A percentile compares a stretch with the other conserved stretches of the same genome.
phyloP scores from a whole-genome alignment of 176 grass and related monocot genomes.

The Poa annua region DNA sequence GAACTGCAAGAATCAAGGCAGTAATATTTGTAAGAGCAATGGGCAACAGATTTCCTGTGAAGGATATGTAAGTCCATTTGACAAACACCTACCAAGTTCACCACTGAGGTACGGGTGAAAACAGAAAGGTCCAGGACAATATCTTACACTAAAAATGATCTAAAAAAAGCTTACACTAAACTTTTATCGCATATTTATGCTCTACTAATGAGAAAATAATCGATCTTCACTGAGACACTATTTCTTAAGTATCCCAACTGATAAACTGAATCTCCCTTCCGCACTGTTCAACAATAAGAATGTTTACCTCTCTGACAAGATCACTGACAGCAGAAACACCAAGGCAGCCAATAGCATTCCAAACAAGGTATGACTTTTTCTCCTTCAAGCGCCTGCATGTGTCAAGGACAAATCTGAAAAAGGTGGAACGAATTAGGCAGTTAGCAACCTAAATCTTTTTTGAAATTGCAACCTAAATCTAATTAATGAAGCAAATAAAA shows the following conservation, averaged over 20 bases:
- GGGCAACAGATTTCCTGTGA: conserved; percentile 39
- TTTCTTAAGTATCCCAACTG: conserved; percentile 14
- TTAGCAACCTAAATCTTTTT: neutral
- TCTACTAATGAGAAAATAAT: conserved; percentile 11
- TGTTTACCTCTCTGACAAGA: conserved; percentile 87
- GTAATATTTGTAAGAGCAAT: conserved; percentile 43
- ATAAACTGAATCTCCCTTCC: conserved; percentile 21
- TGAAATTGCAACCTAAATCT: neutral
- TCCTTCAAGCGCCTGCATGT: conserved; percentile 87
- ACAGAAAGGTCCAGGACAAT: conserved; percentile 22
- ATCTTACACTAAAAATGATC: neutral
- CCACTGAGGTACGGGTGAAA: neutral
- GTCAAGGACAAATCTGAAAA: conserved; percentile 80
- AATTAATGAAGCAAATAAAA: neutral
- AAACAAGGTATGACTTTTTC: conserved; percentile 88
- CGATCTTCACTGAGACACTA: neutral
- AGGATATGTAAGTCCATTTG: conserved; percentile 18
- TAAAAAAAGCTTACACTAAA: neutral
- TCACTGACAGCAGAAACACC: conserved; percentile 75
- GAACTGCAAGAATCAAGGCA: conserved; percentile 58
- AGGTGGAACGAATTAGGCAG: neutral
- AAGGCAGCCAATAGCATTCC: conserved; percentile 92
- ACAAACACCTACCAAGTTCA: conserved; percentile 26
- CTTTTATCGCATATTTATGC: neutral
- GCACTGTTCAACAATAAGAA: conserved; percentile 24